Base-by-base conservation (phyloP, 805 yeast genomes). In the Saturnispora dispora region DNA sequence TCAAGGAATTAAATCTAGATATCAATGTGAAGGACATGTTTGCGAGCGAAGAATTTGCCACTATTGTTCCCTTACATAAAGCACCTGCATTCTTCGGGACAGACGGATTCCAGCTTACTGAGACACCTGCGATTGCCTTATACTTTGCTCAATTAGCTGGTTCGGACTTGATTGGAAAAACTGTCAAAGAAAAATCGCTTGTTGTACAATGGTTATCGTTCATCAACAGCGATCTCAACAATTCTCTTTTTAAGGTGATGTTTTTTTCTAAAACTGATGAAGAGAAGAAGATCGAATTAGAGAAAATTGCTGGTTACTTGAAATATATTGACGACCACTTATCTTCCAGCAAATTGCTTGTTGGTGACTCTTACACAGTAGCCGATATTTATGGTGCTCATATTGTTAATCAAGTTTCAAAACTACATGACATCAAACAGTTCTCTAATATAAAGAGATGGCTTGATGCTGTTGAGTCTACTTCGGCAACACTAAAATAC, bases 181-280 rank as follows among this genome's bases (percentile, higher is more conserved):
- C 74, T 66, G 70, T 73, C 58, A 69, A 71, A 55, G 87, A 85
- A 61, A 73, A 77, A 62, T 85, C 83, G 52, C 68, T 68, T 61
- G 73, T 87, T 61, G 65, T 87, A 60, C 79, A 74, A 71, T 89
- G 95, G 96, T 62, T 80, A 66, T 85, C 95, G 2, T 70, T 83
- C 57, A 71, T 82, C 65, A 88, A 82, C 77, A 61, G 75, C 58
- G 96, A 90, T 35, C 17, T 53, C 17, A 30, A 35, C 7, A 28
- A 23, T 10, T 27, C 49, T 17, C 46, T 45, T 30, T 46, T 30
- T 15, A 41, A 28, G 30, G 22, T 33, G 7, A 13, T 36, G 28
- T 44, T 48, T 3, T 11, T 7, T 23, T 42, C 51, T 3, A 37
- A 47, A 11, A 54, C 51, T n/a, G 53, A 54, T 7, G 54, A 49